A percentile compares a stretch with the other conserved stretches of the same genome.
These are phyloP conservation scores for Gleditsia sinensis DNA, from an alignment of 306 rosid species.

Conservation along the genomic window DNA sequence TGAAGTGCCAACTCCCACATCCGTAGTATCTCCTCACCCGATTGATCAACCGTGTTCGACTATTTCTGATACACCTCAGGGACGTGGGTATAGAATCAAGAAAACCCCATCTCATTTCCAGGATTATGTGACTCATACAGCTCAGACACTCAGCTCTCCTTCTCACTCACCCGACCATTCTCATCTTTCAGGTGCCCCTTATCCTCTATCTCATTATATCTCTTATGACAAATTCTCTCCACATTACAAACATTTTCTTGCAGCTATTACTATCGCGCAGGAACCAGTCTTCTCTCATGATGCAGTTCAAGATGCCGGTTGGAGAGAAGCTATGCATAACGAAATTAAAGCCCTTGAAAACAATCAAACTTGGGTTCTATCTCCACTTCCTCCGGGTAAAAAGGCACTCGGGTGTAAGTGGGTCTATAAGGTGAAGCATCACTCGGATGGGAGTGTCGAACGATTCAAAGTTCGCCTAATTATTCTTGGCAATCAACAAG, in stretches of 20 bases:
- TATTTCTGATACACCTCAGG: too few relatives aligned
- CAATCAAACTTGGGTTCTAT: background rate
- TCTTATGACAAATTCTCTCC: too few relatives aligned
- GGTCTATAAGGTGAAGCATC: background rate
- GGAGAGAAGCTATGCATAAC: background rate
- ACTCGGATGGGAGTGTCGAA: background rate
- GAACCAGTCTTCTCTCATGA: too few relatives aligned
- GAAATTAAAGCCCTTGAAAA: background rate
- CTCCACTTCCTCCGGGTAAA: background rate
- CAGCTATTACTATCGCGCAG: too few relatives aligned
- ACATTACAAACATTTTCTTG: too few relatives aligned
- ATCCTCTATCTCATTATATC: too few relatives aligned
- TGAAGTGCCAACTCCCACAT: too few relatives aligned
- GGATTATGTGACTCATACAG: background rate
- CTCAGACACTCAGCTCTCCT: background rate
- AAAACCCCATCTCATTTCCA: too few relatives aligned
- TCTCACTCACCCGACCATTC: background rate
- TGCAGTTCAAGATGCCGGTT: background rate
- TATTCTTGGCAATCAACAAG: background rate
- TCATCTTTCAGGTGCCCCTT: background rate
- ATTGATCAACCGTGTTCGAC: too few relatives aligned
- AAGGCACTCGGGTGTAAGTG: background rate
- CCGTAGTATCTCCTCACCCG: too few relatives aligned
- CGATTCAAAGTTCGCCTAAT: background rate
- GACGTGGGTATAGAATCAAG: too few relatives aligned